A percentile compares a stretch with the other conserved stretches of the same genome.
phyloP scores from a whole-genome alignment of 495 filamentous ascomycete genomes.

The Astrothelium subdiscretum region DNA sequence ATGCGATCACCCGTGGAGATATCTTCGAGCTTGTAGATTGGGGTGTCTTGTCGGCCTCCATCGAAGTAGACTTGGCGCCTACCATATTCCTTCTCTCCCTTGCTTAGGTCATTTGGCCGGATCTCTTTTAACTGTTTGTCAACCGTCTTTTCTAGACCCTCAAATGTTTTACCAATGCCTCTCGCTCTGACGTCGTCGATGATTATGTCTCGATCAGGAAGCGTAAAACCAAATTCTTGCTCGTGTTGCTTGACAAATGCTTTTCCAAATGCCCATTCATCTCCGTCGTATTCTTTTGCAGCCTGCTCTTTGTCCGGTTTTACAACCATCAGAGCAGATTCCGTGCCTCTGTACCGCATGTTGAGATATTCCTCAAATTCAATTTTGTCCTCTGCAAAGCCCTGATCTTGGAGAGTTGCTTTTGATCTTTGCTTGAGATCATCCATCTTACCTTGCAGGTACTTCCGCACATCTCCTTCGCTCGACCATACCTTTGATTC shows the following conservation, averaged over 20 bases:
- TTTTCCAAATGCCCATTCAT: constrained; percentile 67
- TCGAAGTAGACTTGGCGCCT: constrained; percentile 58
- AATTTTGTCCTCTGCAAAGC: constrained; percentile 59
- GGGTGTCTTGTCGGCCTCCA: constrained; percentile 62
- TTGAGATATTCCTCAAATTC: constrained; percentile 83
- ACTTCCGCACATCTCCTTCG: constrained; percentile 28
- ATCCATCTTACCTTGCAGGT: constrained; percentile 41
- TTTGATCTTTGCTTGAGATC: constrained; percentile 58
- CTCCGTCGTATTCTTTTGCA: constrained; percentile 44
- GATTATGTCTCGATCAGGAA: constrained; percentile 81
- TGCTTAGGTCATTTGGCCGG: constrained; percentile 36
- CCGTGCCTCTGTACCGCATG: constrained; percentile 78
- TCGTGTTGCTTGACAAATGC: constrained; percentile 81
- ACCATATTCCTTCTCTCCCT: constrained; percentile 44
- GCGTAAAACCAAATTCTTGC: constrained; percentile 89
- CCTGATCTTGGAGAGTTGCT: constrained; percentile 54
- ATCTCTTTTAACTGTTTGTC: constrained; percentile 64
- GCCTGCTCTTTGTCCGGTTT: constrained; percentile 47
- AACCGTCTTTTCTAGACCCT: constrained; percentile 65
- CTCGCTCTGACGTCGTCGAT: constrained; percentile 85
- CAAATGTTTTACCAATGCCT: constrained; percentile 79
- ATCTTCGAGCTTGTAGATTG: constrained; percentile 74
- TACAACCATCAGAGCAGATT: constrained; percentile 78
- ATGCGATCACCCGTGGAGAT: constrained; percentile 66
- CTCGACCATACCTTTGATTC: constrained; percentile 69